These are phyloP conservation scores for Pythium scleroteichum DNA, from an alignment of 352 stramenopile species.

Conservation along the genomic window DNA sequence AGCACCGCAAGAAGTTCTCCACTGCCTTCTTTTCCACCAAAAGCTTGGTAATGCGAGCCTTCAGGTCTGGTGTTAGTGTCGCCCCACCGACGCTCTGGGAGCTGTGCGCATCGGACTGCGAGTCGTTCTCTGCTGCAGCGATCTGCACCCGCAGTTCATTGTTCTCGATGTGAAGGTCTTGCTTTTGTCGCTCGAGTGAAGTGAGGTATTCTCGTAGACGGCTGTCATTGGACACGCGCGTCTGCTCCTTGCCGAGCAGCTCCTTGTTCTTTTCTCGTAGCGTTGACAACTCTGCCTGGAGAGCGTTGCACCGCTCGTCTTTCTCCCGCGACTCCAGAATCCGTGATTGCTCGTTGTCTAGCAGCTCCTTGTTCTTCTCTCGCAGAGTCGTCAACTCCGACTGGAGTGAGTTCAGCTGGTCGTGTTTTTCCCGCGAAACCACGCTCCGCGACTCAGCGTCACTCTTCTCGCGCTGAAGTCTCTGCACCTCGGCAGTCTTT, in stretches of 20 bases:
- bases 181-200: not conserved
- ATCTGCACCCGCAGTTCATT: not conserved
- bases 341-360: conserved; percentile 3
- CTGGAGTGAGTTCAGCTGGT: conserved; percentile 1
- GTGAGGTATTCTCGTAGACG: not conserved
- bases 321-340: not conserved
- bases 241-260: not conserved
- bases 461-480: not conserved
- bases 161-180: conserved; percentile 3
- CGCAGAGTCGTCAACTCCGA: conserved; percentile 8
- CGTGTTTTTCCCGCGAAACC: not conserved
- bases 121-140: not conserved
- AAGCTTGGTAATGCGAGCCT: conserved; percentile 20
- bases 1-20: conserved; percentile 48
- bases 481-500: not conserved
- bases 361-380: conserved; percentile 15
- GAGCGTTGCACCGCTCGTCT: conserved; percentile 6
- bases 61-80: conserved; percentile 20
- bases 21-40: conserved; percentile 48
- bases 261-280: conserved; percentile 5
- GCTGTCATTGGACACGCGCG: not conserved
- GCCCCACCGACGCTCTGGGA: not conserved
- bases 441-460: not conserved
- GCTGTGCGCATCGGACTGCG: not conserved
- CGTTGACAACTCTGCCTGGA: not conserved